Percentiles rank a stretch among this genome's conserved stretches.
Conservation (phyloP, 2,329 filamentous ascomycete species). For the Cadophora sp. region DNA sequence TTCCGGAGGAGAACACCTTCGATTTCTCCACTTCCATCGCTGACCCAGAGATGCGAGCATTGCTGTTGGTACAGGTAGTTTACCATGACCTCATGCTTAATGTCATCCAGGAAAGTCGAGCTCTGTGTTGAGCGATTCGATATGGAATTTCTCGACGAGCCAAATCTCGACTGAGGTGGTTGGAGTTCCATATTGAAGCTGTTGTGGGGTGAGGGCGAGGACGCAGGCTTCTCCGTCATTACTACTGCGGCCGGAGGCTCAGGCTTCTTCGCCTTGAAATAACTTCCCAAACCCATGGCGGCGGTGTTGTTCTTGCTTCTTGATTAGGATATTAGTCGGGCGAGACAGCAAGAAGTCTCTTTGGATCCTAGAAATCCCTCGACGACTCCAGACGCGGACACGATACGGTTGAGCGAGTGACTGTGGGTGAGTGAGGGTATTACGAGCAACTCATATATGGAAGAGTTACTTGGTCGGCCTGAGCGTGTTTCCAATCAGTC, state of each 20-base stretch:
- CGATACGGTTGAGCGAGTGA: slow-evolving; percentile 38
- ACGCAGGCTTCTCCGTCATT: slow-evolving; percentile 37
- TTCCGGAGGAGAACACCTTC: slow-evolving; percentile 79
- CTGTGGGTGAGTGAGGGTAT: slow-evolving; percentile 33
- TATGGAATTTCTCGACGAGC: slow-evolving; percentile 60
- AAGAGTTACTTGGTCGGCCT: slow-evolving; percentile 24
- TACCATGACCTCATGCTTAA: slow-evolving; percentile 84
- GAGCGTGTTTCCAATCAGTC: slow-evolving; percentile 24
- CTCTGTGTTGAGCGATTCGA: slow-evolving; percentile 54
- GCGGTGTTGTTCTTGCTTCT: slow-evolving; percentile 35
- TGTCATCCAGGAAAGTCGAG: slow-evolving; percentile 69
- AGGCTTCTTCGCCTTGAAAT: slow-evolving; percentile 64
- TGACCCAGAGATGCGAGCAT: slow-evolving; percentile 76
- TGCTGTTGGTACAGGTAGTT: slow-evolving; percentile 85
- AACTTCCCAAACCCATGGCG: slow-evolving; percentile 66
- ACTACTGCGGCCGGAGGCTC: slow-evolving; percentile 36
- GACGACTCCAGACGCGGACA: slow-evolving; percentile 2
- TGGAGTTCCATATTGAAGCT: slow-evolving; percentile 57
- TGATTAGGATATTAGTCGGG: slow-evolving; percentile 24
- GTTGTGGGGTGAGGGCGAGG: slow-evolving; percentile 34
- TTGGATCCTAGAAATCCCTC: slow-evolving; percentile 11
- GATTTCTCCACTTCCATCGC: slow-evolving; percentile 69
- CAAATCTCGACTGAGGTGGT: slow-evolving; percentile 55
- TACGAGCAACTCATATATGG: slow-evolving; percentile 34
- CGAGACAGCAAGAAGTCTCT: slow-evolving; percentile 36